Evolutionary conservation across 2,329 filamentous ascomycete species (phyloP), one percentile per base, ranked within the genome.

Genomic region (Epicoccum nigrum): DNA sequence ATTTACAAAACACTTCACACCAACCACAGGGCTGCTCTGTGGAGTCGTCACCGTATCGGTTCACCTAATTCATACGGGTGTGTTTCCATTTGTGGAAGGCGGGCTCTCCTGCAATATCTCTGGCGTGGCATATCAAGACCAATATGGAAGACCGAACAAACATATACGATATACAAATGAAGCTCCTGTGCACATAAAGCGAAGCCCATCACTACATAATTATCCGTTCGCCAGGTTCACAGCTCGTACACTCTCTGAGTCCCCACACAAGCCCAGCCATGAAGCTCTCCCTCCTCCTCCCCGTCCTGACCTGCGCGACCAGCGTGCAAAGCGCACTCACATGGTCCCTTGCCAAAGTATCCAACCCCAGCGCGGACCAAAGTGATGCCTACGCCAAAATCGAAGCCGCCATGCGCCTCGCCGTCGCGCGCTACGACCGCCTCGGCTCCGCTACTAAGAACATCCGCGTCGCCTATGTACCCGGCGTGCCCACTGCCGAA

Each of bases 401-500:
- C 55, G 63, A 68, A 54, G 55, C 59, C 8, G 67, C 67, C 7
- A 71, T 71, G 68, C 60, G 55, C 23, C 62, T 62, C 16, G 69
- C 69, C 20, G 63, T 65, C 11, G 58, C 62, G 1, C 63, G 67
- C 28, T 70, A 71, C 39, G 35, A 43, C 17, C 59, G 51, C 37
- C 62, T 55, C 53, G 64, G 61, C 12, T 49, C 56, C 15, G 59
- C 63, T 30, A 59, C 51, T 27, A 72, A 72, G 31, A 58, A 38
- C 5, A 65, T 72, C 35, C 55, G 55, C 16, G 67, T 71, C 9
- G 57, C 56, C 43, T 72, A 72, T 48, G 57, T 56, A 2, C 68
- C 69, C 2, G 60, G 69, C 27, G 69, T 72, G 0, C 67, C 68
- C 7, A 72, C 69, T 6, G 68, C 69, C 1, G 69, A 72, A 48